Percentiles rank a stretch among this genome's conserved stretches.
These are phyloP conservation scores for Misopates orontium DNA, from an alignment of 257 asterid genomes.

Conservation along the genomic window DNA sequence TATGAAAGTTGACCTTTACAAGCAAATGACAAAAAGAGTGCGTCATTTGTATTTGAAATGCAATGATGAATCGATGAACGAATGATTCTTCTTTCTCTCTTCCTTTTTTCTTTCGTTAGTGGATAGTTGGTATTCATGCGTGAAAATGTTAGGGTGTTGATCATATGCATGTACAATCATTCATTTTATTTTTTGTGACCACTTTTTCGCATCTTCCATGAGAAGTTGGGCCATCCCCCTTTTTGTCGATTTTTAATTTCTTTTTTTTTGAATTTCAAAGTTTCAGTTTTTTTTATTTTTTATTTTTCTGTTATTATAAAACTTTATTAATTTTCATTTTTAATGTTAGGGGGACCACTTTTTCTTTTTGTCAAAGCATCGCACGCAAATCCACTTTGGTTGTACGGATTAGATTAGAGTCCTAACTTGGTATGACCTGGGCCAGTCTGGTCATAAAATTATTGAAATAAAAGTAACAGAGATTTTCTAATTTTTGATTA, in stretches of 20 bases:
- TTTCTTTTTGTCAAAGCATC: constrained; percentile 33
- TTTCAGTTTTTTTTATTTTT: not conserved
- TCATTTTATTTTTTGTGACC: constrained; percentile 19
- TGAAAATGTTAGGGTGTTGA: constrained; percentile 32
- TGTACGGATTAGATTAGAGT: constrained; percentile 35
- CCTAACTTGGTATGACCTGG: constrained; percentile 11
- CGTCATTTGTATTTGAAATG: constrained; percentile 24
- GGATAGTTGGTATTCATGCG: constrained; percentile 42
- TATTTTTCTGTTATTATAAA: not conserved
- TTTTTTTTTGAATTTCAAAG: not conserved
- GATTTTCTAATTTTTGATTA: not conserved
- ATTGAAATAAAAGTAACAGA: not conserved
- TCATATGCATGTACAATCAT: constrained; percentile 22
- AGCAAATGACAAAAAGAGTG: constrained; percentile 29
- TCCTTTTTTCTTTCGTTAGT: constrained; percentile 13
- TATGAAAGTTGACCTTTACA: constrained; percentile 22
- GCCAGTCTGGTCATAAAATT: constrained; percentile 4
- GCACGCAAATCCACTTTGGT: constrained; percentile 30
- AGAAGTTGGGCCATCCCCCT: constrained; percentile 29
- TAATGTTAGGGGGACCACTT: constrained; percentile 20
- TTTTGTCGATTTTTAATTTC: constrained; percentile 25
- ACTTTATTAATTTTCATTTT: not conserved
- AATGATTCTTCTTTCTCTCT: too few relatives aligned
- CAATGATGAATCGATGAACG: constrained; percentile 20
- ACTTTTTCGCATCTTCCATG: constrained; percentile 27